A percentile compares a stretch with the other conserved stretches of the same genome.
These are phyloP conservation scores for Fraxinus sp. DNA, from an alignment of 305 asterid genomes.

Conservation along the genomic window DNA sequence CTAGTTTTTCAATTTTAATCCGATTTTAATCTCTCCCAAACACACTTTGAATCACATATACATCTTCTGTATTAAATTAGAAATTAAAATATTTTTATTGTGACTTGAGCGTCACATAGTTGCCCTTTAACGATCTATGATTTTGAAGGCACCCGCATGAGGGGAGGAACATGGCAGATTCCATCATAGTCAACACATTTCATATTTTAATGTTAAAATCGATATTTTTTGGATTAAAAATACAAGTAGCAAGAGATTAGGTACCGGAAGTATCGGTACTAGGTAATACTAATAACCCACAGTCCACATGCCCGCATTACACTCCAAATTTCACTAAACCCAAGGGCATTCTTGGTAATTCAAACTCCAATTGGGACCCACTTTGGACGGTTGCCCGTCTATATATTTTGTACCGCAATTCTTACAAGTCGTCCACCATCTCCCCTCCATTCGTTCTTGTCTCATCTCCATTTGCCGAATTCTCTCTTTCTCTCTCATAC, in stretches of 20 bases:
- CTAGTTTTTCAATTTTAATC: too few relatives aligned
- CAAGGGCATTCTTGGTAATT: background rate
- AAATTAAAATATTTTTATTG: too few relatives aligned
- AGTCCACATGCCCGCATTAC: background rate
- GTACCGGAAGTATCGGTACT: background rate
- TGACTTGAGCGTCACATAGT: background rate
- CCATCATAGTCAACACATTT: background rate
- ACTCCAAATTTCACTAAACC: background rate
- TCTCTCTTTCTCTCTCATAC: too few relatives aligned
- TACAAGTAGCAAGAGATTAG: background rate
- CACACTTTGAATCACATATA: too few relatives aligned
- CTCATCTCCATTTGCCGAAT: too few relatives aligned
- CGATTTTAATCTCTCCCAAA: too few relatives aligned
- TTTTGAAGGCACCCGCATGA: background rate
- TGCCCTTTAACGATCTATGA: background rate
- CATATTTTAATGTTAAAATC: background rate
- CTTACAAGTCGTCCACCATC: constrained; percentile 3
- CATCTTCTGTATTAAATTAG: too few relatives aligned
- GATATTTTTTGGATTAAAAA: background rate
- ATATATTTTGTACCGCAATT: background rate
- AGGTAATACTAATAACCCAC: background rate
- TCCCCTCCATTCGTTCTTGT: constrained; percentile 16
- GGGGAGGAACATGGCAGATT: background rate
- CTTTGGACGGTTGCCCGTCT: constrained; percentile 3
- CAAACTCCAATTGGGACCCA: background rate